A percentile compares a stretch with the other conserved stretches of the same genome.
Conservation (phyloP, 768 basidiomycete genomes). For the Hygrocybe coccinea region DNA sequence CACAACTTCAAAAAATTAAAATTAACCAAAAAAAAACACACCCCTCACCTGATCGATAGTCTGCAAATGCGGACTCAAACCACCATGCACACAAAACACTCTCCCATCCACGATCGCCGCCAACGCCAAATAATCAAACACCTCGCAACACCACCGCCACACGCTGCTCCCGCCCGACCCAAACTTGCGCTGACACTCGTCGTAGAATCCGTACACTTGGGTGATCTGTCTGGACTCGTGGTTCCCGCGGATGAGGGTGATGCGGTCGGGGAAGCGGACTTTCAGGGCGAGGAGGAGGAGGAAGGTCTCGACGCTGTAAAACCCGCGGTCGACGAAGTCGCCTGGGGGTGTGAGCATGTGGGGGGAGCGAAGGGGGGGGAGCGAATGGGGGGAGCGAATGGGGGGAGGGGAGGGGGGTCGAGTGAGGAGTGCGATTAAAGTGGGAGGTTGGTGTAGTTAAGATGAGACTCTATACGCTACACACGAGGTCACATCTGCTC, state of each 20-base stretch:
- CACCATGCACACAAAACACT: slow-evolving; percentile 97
- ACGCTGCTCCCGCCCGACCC: slow-evolving; percentile 72
- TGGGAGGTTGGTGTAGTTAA: too few species aligned
- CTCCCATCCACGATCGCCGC: slow-evolving; percentile 96
- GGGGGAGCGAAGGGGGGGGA: background rate
- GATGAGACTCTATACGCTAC: too few species aligned
- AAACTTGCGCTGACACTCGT: slow-evolving; percentile 96
- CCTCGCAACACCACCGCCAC: slow-evolving; percentile 98
- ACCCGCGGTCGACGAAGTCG: slow-evolving; percentile 97
- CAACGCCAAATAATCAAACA: slow-evolving; percentile 93
- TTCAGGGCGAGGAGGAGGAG: slow-evolving; percentile 91
- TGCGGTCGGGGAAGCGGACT: slow-evolving; percentile 94
- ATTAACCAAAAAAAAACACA: too few species aligned
- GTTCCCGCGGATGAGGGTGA: slow-evolving; percentile 95
- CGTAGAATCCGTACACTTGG: slow-evolving; percentile 91
- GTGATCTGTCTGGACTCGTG: slow-evolving; percentile 98
- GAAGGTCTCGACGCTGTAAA: slow-evolving; percentile 96
- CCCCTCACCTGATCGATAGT: slow-evolving; percentile 78
- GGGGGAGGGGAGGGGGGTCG: background rate
- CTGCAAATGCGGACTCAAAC: slow-evolving; percentile 83
- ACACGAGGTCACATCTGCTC: too few species aligned
- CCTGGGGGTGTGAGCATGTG: slow-evolving; percentile 58
- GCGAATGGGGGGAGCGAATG: slow-evolving; percentile 2
- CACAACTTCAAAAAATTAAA: background rate
- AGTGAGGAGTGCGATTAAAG: slow-evolving; percentile 1